Evolutionary conservation across 2,329 filamentous ascomycete genomes (phyloP), one percentile per base, ranked within the genome.

Genomic region (Macroventuria anomochaeta): DNA sequence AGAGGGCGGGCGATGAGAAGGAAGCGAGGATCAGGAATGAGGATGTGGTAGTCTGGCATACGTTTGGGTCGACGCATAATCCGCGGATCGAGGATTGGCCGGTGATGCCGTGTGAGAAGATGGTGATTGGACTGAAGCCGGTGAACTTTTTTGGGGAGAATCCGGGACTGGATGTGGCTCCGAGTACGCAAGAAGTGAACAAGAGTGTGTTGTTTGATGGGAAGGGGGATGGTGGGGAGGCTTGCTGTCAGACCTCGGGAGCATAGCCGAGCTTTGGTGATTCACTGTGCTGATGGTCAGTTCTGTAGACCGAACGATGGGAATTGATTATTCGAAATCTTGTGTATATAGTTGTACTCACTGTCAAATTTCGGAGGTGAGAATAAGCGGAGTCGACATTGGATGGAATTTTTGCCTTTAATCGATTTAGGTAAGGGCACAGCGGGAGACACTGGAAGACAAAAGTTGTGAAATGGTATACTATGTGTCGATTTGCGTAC

Each of bases 11-110:
- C 2, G 44, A 44, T 10, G 36, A 50, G 5, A 34, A 33, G 3
- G 25, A 38, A 2, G 20, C 34, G 2, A 50, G 12, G 2, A 41
- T 67, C 1, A 53, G 60, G 15, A 57, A 68, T 20, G 54, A 56
- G 23, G 68, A 71, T 46, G 55, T 72, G 13, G 68, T 71, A 5
- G 44, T 71, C 3, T 71, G 69, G 67, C 61, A 68, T 40, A 65
- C 65, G 0, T 70, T 69, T 46, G 67, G 67, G 8, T 61, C 59
- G 12, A 70, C 65, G 2, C 68, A 71, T 31, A 68, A 68, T 42
- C 68, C 68, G 10, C 38, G 67, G 5, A 61, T 66, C 10, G 68
- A 72, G 36, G 68, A 71, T 21, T 72, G 62, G 52, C 67, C 69
- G 1, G 63, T 72, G 12, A 72, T 72, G 69, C 68, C 68, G 1